A percentile compares a stretch with the other conserved stretches of the same genome.
phyloP scores from a whole-genome alignment of 306 rosid genomes.

The Cajanus cajan region DNA sequence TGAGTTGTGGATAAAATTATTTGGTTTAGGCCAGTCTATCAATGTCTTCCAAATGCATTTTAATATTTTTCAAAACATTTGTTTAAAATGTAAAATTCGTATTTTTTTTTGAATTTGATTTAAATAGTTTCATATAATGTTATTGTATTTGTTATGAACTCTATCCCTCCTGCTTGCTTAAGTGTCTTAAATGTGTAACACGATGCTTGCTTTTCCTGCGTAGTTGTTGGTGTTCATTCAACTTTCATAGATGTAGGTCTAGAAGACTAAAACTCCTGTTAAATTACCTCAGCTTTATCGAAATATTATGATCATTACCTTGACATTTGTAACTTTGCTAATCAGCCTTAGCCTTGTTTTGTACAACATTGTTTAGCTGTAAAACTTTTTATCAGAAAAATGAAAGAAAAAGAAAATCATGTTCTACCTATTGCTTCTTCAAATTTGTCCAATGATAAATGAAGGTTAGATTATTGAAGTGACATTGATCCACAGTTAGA shows the following conservation, averaged over 20 bases:
- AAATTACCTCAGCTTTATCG: neutral
- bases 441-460: neutral
- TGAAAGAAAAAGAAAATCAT: neutral
- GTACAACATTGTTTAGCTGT: neutral
- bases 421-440: slow-evolving; percentile 16
- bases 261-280: neutral
- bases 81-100: slow-evolving; percentile 46
- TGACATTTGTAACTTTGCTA: slow-evolving; percentile 7
- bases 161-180: slow-evolving; percentile 5
- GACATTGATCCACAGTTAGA: neutral
- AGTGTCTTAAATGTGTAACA: slow-evolving; percentile 8
- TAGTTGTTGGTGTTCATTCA: neutral
- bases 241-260: neutral
- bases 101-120: slow-evolving; percentile 10
- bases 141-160: slow-evolving; percentile 31
- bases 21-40: slow-evolving; percentile 33
- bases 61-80: slow-evolving; percentile 36
- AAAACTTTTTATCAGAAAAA: neutral
- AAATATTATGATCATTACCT: neutral
- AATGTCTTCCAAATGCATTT: slow-evolving; percentile 36
- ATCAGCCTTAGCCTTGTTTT: neutral
- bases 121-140: slow-evolving; percentile 20
- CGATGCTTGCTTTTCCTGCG: slow-evolving; percentile 11
- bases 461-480: neutral
- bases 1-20: slow-evolving; percentile 49